A percentile compares a stretch with the other conserved stretches of the same genome.
Conservation (phyloP, 371 early-diverging fungal genomes). For the Smittium culicis region DNA sequence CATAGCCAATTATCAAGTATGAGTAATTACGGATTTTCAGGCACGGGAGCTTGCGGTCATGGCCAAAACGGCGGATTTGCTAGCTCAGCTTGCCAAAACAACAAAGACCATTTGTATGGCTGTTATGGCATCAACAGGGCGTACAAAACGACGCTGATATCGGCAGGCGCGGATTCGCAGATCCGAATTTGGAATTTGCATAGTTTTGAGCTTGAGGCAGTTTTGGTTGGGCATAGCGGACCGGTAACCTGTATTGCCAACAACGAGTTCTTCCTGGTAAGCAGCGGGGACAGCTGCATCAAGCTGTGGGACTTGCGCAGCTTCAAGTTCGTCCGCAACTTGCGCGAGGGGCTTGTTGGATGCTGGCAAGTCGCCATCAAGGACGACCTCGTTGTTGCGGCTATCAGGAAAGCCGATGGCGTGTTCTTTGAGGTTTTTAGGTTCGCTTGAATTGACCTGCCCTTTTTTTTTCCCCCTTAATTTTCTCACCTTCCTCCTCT, state of each 20-base stretch:
- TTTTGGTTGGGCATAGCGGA: slow-evolving; percentile 23
- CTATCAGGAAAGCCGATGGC: slow-evolving; percentile 50
- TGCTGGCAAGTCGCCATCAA: slow-evolving; percentile 92
- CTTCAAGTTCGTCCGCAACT: slow-evolving; percentile 60
- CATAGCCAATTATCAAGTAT: too few species aligned
- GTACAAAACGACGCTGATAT: slow-evolving; percentile 47
- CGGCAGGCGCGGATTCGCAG: slow-evolving; percentile 90
- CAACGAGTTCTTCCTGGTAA: slow-evolving; percentile 74
- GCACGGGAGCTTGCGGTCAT: too few species aligned
- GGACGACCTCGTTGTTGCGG: slow-evolving; percentile 68
- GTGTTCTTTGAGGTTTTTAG: slow-evolving; percentile 56
- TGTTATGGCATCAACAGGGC: too few species aligned
- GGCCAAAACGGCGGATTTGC: too few species aligned
- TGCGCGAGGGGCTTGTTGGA: slow-evolving; percentile 51
- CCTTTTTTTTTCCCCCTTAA: too few species aligned
- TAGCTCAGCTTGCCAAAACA: too few species aligned
- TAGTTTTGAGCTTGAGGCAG: slow-evolving; percentile 13
- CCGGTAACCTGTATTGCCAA: slow-evolving; percentile 94
- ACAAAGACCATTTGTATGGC: too few species aligned
- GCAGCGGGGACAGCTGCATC: slow-evolving; percentile 84
- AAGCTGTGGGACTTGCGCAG: slow-evolving; percentile 86
- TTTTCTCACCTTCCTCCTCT: too few species aligned
- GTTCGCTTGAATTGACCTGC: too few species aligned
- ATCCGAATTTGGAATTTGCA: slow-evolving; percentile 78
- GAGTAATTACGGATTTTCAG: too few species aligned